phyloP scores from a whole-genome alignment of 495 filamentous ascomycete species.

The Podospora pseudopauciseta region DNA sequence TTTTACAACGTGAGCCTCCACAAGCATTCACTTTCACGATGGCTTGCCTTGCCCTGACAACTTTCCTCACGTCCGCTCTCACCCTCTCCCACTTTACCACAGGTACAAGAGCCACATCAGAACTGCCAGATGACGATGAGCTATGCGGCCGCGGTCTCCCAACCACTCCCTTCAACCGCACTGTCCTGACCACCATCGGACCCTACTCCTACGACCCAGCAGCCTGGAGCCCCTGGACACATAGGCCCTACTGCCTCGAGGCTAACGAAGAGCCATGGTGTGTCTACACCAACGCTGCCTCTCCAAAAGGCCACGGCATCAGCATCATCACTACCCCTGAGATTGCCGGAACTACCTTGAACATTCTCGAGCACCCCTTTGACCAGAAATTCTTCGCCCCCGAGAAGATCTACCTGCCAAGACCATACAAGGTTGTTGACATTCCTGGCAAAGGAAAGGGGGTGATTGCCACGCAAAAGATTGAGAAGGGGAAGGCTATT shows the following conservation, averaged over 20 bases:
- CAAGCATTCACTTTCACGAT: background rate
- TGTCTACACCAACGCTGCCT: slow-evolving; percentile 34
- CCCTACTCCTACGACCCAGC: slow-evolving; percentile 7
- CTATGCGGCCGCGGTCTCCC: background rate
- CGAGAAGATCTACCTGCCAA: slow-evolving; percentile 8
- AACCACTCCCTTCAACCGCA: too few relatives aligned
- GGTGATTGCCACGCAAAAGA: slow-evolving; percentile 27
- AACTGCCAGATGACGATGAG: background rate
- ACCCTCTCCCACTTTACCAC: background rate
- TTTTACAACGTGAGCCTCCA: background rate
- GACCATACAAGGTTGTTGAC: slow-evolving; percentile 26
- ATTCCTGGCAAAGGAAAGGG: slow-evolving; percentile 34
- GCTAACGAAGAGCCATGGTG: slow-evolving; percentile 27
- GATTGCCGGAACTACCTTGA: slow-evolving; percentile 23
- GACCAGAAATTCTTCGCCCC: slow-evolving; percentile 20
- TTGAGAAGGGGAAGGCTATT: slow-evolving; percentile 28
- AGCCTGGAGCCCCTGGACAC: slow-evolving; percentile 34
- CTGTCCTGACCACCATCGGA: background rate
- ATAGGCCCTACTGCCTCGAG: slow-evolving; percentile 28
- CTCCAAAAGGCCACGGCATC: slow-evolving; percentile 23
- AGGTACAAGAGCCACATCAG: background rate
- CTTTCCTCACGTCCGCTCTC: background rate
- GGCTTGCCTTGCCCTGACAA: background rate
- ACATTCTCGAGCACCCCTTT: slow-evolving; percentile 21
- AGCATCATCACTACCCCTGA: slow-evolving; percentile 37